phyloP scores from a whole-genome alignment of 2,329 filamentous ascomycete genomes.

The Calonectria montana region DNA sequence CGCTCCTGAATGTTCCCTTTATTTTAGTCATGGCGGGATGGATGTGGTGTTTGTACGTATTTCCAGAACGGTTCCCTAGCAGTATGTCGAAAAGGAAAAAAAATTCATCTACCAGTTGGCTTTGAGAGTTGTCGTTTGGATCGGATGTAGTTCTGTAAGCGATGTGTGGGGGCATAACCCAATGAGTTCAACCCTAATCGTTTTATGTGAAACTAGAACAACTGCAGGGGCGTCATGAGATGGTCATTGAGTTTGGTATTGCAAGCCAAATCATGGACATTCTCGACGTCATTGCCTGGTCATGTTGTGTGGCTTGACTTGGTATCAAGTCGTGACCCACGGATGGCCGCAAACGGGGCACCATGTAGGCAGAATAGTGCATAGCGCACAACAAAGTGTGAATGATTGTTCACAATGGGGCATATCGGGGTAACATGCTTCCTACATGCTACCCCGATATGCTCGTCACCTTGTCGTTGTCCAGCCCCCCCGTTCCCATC shows the following conservation, averaged over 20 bases:
- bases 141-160: neutral
- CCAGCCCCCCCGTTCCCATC: neutral
- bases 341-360: conserved; percentile 10
- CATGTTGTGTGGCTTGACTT: neutral
- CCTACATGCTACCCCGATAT: neutral
- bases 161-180: neutral
- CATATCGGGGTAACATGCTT: neutral
- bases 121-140: neutral
- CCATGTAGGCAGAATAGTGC: neutral
- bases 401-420: neutral
- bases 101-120: conserved; percentile 2
- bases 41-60: conserved; percentile 24
- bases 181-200: neutral
- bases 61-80: conserved; percentile 19
- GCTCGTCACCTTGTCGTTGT: neutral
- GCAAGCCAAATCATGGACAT: neutral
- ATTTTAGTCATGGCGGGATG: conserved; percentile 16
- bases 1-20: conserved; percentile 22
- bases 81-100: conserved; percentile 12
- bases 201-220: neutral
- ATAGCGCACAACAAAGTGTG: neutral
- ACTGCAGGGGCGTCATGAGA: neutral
- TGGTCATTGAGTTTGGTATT: conserved; percentile 1
- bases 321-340: neutral
- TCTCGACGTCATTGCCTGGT: neutral